Evolutionary conservation across 2,329 filamentous ascomycete species (phyloP).

Genomic region (Trichophyton equinum): DNA sequence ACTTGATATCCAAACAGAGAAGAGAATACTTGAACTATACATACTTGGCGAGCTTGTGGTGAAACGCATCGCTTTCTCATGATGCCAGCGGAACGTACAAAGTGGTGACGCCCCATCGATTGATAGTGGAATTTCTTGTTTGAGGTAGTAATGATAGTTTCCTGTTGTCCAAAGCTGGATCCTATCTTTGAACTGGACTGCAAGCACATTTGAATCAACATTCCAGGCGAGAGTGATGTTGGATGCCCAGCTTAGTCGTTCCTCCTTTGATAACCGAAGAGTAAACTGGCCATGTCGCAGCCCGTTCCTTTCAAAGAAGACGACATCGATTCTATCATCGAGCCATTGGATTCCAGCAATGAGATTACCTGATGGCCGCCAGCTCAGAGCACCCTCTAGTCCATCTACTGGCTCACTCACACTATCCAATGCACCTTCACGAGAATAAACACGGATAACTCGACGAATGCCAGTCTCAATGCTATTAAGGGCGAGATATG

Average conservation of each 20-base stretch:
- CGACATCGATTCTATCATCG: constrained; percentile 59
- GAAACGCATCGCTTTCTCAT: constrained; percentile 66
- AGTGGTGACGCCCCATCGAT: constrained; percentile 17
- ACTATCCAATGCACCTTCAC: constrained; percentile 81
- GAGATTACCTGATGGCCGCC: constrained; percentile 81
- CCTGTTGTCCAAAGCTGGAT: constrained; percentile 95
- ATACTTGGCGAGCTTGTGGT: constrained; percentile 43
- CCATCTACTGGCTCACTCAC: constrained; percentile 91
- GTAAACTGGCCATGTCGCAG: constrained; percentile 88
- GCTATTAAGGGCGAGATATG: constrained; percentile 75
- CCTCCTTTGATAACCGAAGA: constrained; percentile 53
- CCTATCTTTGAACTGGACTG: constrained; percentile 59
- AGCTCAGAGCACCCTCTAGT: constrained; percentile 76
- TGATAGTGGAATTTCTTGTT: constrained; percentile 60
- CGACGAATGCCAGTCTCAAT: constrained; percentile 58
- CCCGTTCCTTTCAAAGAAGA: constrained; percentile 97
- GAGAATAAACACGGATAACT: constrained; percentile 76
- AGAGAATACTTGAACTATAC: constrained; percentile 26
- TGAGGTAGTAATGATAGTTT: constrained; percentile 97
- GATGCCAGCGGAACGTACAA: constrained; percentile 54
- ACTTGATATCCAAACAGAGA: constrained; percentile 7
- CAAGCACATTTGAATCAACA: constrained; percentile 77
- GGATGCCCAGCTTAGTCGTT: constrained; percentile 42
- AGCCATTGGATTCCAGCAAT: constrained; percentile 72
- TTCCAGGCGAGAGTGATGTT: constrained; percentile 72